These are phyloP conservation scores for Fusarium palustre DNA, from an alignment of 2,329 filamentous ascomycete genomes.

Conservation along the genomic window DNA sequence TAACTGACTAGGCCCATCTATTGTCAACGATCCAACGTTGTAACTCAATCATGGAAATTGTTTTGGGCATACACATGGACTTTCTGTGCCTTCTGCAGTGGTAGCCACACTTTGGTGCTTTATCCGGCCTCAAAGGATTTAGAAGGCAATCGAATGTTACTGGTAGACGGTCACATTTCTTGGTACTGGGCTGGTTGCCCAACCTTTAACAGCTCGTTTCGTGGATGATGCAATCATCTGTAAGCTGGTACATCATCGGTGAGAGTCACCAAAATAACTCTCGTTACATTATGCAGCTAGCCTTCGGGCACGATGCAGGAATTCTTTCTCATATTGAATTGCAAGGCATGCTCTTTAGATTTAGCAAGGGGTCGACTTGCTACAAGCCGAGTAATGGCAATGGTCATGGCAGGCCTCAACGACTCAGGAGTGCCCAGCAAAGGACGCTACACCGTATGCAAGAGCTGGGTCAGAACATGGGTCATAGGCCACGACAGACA, in stretches of 20 bases:
- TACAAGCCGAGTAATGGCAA: constrained; percentile 6
- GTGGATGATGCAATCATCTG: constrained; percentile 33
- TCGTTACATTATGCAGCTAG: constrained; percentile 38
- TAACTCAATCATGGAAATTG: constrained; percentile 18
- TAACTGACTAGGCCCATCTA: constrained; percentile 11
- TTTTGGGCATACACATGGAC: constrained; percentile 16
- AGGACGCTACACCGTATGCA: constrained; percentile 1
- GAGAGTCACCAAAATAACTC: constrained; percentile 31
- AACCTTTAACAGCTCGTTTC: constrained; percentile 16
- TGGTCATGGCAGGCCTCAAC: constrained; percentile 29
- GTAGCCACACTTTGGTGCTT: not conserved
- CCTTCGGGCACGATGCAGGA: constrained; percentile 27
- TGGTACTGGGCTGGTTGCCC: constrained; percentile 13
- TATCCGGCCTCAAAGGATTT: constrained; percentile 8
- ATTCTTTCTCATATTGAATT: constrained; percentile 23
- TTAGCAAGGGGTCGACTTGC: constrained; percentile 4
- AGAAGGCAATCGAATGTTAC: constrained; percentile 2
- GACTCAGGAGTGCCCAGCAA: constrained; percentile 22
- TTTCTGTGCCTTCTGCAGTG: constrained; percentile 6
- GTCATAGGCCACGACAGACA: constrained; percentile 5
- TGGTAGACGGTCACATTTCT: constrained; percentile 13
- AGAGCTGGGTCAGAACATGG: constrained; percentile 3
- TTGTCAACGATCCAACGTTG: constrained; percentile 28
- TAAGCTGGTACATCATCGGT: constrained; percentile 28
- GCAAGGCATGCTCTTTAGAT: constrained; percentile 12